phyloP scores from a whole-genome alignment of 495 filamentous ascomycete genomes.

The Trichoderma orchidacearum region DNA sequence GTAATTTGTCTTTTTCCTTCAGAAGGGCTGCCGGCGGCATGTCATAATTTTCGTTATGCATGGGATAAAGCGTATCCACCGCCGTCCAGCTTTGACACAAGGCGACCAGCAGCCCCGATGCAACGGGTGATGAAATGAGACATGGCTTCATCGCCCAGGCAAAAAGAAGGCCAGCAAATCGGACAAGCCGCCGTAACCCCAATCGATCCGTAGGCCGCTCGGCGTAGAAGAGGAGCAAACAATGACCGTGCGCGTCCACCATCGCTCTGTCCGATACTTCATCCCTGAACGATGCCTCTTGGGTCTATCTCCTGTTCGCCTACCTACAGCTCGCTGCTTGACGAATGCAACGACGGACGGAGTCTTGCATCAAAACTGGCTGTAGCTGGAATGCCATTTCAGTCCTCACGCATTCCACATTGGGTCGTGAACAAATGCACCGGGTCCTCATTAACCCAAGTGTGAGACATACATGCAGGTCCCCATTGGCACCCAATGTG shows the following conservation, averaged over 20 bases:
- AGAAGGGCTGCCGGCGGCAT: not conserved
- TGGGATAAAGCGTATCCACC: not conserved
- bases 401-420: not conserved
- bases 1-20: not conserved
- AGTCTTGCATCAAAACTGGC: not conserved
- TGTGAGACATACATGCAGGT: not conserved
- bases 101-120: not conserved
- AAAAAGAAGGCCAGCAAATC: not conserved
- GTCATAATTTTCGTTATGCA: not conserved
- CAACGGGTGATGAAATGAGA: not conserved
- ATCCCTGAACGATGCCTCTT: not conserved
- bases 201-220: not conserved
- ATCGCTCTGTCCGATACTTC: not conserved
- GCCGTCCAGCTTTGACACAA: not conserved
- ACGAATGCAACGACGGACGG: not conserved
- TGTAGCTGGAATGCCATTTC: not conserved
- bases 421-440: not conserved
- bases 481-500: not conserved
- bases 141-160: not conserved
- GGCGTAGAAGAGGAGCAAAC: not conserved
- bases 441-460: not conserved
- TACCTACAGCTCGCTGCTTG: not conserved
- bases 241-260: not conserved
- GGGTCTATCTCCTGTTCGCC: not conserved
- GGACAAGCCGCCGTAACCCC: not conserved